A percentile compares a stretch with the other conserved stretches of the same genome.
phyloP scores from a whole-genome alignment of 1,284 basidiomycete species.

The Rhodotorula sp. region DNA sequence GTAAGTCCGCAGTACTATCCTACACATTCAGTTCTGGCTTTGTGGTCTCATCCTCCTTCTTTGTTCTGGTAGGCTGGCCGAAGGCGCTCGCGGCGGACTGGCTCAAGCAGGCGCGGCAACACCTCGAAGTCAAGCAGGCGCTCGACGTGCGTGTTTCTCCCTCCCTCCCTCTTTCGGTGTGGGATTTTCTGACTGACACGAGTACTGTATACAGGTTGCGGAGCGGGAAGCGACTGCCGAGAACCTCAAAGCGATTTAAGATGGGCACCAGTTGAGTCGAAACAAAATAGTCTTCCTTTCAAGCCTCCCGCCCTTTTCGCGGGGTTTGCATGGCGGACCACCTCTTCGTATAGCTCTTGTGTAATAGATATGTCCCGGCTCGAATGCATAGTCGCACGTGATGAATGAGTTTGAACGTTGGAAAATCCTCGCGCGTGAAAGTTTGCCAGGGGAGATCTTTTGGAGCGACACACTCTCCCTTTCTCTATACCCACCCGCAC shows the following conservation, averaged over 20 bases:
- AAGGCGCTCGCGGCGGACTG: constrained; percentile 82
- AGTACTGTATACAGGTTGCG: constrained; percentile 14
- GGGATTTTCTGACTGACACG: not conserved
- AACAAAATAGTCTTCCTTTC: no score
- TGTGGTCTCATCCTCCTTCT: not conserved
- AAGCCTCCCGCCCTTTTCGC: no score
- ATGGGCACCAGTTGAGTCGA: no score
- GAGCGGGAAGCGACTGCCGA: constrained; percentile 40
- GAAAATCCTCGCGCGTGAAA: no score
- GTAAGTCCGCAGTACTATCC: constrained; percentile 6
- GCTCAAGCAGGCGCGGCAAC: constrained; percentile 81
- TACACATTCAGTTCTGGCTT: not conserved
- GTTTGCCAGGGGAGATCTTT: not conserved
- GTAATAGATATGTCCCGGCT: no score
- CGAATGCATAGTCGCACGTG: no score
- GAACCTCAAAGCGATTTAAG: constrained; percentile 31
- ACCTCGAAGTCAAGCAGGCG: constrained; percentile 90
- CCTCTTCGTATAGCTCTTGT: no score
- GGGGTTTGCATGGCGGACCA: no score
- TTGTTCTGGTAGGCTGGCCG: constrained; percentile 64
- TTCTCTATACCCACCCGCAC: not conserved
- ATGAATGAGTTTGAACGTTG: no score
- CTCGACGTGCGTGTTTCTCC: constrained; percentile 61
- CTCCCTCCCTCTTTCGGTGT: no score
- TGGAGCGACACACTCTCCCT: not conserved